phyloP scores from a whole-genome alignment of 495 filamentous ascomycete species.

The Sphaerosporella brunnea region DNA sequence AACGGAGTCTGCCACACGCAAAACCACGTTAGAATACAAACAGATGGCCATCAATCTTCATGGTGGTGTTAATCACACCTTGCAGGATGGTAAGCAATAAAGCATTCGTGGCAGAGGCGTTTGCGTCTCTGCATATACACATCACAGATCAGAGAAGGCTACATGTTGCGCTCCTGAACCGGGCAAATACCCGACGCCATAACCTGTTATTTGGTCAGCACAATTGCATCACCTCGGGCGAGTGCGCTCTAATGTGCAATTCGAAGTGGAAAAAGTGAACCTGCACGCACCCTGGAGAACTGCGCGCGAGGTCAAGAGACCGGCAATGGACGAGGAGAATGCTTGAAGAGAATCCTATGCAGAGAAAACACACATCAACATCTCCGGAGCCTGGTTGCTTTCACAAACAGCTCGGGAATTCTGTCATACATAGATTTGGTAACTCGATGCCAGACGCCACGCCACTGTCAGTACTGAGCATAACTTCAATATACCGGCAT shows the following conservation, averaged over 20 bases:
- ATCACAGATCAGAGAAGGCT: background rate
- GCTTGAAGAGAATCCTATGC: constrained; percentile 80
- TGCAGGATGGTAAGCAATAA: constrained; percentile 73
- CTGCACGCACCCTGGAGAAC: constrained; percentile 55
- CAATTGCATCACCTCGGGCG: constrained; percentile 2
- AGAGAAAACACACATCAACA: constrained; percentile 9
- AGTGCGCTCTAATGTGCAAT: background rate
- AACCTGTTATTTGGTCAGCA: constrained; percentile 32
- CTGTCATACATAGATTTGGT: constrained; percentile 50
- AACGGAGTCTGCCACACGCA: constrained; percentile 28
- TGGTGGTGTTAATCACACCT: constrained; percentile 31
- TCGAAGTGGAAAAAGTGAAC: background rate
- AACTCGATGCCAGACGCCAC: constrained; percentile 32
- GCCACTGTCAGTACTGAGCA: no score
- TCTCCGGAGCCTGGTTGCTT: background rate
- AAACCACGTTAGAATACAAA: background rate
- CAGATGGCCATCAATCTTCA: background rate
- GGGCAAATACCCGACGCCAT: constrained; percentile 48
- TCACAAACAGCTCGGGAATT: background rate
- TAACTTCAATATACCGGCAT: no score
- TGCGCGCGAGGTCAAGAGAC: constrained; percentile 69
- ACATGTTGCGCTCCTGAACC: no score
- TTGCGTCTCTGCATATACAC: constrained; percentile 39
- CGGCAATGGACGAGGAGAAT: constrained; percentile 84
- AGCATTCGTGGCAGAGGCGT: constrained; percentile 69